A percentile compares a stretch with the other conserved stretches of the same genome.
Evolutionary conservation across 1,139 yeast species (phyloP).

Genomic region (Saccharomyces pastorianus): DNA sequence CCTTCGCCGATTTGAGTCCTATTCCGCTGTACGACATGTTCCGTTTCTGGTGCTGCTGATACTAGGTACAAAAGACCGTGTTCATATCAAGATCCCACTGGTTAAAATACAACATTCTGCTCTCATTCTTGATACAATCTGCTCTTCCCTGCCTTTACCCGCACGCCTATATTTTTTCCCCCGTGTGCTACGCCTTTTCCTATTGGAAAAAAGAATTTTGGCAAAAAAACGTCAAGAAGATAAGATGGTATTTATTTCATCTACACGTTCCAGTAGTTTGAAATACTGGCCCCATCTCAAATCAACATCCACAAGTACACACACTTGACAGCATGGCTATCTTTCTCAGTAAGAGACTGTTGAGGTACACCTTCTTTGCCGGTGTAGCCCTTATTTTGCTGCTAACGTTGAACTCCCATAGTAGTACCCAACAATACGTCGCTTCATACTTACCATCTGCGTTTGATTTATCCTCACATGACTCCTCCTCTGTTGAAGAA

Average conservation of each 20-base stretch:
- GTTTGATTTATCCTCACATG: slow-evolving; percentile 2
- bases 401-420: slow-evolving; percentile 7
- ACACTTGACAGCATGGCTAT: slow-evolving; percentile 8
- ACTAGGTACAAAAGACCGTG: no score
- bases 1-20: slow-evolving; percentile 29
- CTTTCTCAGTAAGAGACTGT: slow-evolving; percentile 13
- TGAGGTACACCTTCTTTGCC: slow-evolving; percentile 7
- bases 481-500: neutral
- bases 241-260: neutral
- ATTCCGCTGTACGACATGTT: slow-evolving; percentile 24
- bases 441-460: slow-evolving; percentile 1
- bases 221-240: neutral
- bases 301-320: neutral
- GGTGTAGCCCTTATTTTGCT: slow-evolving; percentile 5
- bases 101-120: neutral
- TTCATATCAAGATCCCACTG: neutral
- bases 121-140: neutral
- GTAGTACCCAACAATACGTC: neutral
- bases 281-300: no score
- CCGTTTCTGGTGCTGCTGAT: no score
- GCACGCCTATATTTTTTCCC: neutral
- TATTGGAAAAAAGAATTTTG: neutral
- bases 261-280: neutral
- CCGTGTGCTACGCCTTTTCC: neutral
- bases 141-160: neutral